Conservation (phyloP, 495 filamentous ascomycete species). For the Podospora bellae-mahoneyi region DNA sequence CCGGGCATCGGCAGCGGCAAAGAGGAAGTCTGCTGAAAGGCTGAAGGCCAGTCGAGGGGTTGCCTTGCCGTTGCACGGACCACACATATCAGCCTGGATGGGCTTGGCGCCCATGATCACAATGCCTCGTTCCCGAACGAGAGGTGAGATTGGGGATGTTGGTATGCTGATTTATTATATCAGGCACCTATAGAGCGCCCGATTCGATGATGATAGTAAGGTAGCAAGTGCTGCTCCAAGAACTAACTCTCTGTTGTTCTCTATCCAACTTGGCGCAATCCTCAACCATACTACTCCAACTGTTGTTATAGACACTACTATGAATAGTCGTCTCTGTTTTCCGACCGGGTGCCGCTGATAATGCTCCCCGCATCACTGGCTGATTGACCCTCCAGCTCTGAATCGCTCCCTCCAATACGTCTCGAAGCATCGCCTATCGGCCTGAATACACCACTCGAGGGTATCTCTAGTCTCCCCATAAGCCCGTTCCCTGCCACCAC, state of each 20-base stretch:
- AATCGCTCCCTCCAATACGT: slow-evolving; percentile 27
- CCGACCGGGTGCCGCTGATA: slow-evolving; percentile 19
- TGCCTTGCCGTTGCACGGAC: background rate
- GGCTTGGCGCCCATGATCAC: background rate
- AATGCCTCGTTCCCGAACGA: background rate
- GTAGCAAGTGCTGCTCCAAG: background rate
- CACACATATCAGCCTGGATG: background rate
- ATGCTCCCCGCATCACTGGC: slow-evolving; percentile 33
- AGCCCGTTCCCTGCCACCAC: slow-evolving; percentile 39
- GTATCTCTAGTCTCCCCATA: slow-evolving; percentile 50
- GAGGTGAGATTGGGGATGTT: background rate
- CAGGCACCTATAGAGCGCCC: background rate
- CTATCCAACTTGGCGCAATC: background rate
- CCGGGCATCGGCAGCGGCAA: background rate
- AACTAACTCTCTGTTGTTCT: background rate
- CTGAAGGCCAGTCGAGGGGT: background rate
- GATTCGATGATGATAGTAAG: background rate
- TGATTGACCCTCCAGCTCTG: slow-evolving; percentile 28
- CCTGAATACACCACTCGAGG: slow-evolving; percentile 35
- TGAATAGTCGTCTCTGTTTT: slow-evolving; percentile 12
- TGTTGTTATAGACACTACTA: background rate
- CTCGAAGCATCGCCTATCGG: slow-evolving; percentile 15
- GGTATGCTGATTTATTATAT: background rate
- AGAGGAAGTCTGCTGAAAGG: background rate
- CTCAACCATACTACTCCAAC: background rate